These are phyloP conservation scores for Ophiostoma montium DNA, from an alignment of 2,329 filamentous ascomycete species.

Conservation along the genomic window DNA sequence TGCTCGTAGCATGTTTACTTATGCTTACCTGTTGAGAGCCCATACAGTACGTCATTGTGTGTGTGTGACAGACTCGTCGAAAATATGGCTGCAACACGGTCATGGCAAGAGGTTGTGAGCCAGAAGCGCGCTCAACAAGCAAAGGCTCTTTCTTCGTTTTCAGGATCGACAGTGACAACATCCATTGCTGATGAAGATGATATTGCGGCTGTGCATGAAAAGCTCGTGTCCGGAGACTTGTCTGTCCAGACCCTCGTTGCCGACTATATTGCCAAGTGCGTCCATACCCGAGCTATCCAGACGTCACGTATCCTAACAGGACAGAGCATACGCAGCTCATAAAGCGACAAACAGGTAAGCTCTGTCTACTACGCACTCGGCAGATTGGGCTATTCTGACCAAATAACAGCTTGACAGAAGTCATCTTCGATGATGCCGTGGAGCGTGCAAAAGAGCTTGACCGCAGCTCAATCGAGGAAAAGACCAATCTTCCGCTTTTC, in stretches of 20 bases:
- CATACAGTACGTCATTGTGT: too few relatives aligned
- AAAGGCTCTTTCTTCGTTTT: neutral
- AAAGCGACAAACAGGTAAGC: neutral
- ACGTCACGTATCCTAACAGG: neutral
- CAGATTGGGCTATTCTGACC: neutral
- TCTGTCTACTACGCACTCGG: neutral
- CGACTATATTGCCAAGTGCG: neutral
- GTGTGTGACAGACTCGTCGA: too few relatives aligned
- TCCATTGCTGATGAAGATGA: neutral
- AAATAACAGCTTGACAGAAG: constrained; percentile 24
- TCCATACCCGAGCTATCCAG: neutral
- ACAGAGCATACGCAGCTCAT: neutral
- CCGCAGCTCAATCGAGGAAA: constrained; percentile 15
- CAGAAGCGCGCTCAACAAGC: neutral
- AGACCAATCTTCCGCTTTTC: constrained; percentile 22
- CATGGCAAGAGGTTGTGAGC: neutral
- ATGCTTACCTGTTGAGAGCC: too few relatives aligned
- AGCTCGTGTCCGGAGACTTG: neutral
- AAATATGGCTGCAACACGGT: neutral
- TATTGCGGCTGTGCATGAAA: neutral
- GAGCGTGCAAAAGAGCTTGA: constrained; percentile 20
- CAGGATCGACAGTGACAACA: neutral
- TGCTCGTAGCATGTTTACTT: too few relatives aligned
- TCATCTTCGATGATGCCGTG: constrained; percentile 22
- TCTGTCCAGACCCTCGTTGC: neutral